These are phyloP conservation scores for Cyberlindnera xishuangbannaensis DNA, from an alignment of 805 yeast species.

Conservation along the genomic window DNA sequence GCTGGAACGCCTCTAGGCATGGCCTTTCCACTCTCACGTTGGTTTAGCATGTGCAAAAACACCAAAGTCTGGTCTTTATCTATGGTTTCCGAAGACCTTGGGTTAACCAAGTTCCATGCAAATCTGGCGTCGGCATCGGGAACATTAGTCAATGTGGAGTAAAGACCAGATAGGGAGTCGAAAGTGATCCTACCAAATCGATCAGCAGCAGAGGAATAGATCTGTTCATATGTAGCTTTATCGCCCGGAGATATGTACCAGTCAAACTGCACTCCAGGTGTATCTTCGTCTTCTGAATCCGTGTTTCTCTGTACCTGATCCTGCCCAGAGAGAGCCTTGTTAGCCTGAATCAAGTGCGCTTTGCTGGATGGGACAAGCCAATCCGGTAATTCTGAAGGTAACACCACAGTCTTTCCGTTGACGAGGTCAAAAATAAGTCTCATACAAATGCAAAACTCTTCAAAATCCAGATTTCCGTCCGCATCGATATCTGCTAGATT, in stretches of 20 bases:
- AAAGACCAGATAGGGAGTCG: constrained; percentile 63
- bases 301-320: constrained; percentile 30
- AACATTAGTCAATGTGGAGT: constrained; percentile 59
- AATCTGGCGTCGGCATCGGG: constrained; percentile 81
- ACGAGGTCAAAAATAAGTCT: constrained; percentile 87
- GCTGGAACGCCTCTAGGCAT: constrained; percentile 96
- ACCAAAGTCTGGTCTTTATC: constrained; percentile 92
- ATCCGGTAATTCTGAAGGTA: constrained; percentile 75
- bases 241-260: constrained; percentile 97
- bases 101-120: constrained; percentile 95
- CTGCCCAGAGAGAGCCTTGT: constrained; percentile 42
- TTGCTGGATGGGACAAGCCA: constrained; percentile 94
- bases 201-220: constrained; percentile 72
- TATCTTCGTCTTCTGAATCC: constrained; percentile 52
- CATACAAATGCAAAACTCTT: constrained; percentile 98
- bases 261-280: constrained; percentile 47
- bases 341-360: constrained; percentile 79
- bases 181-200: constrained; percentile 74
- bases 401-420: constrained; percentile 54
- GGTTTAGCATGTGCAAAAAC: constrained; percentile 85
- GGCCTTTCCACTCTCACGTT: constrained; percentile 75
- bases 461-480: constrained; percentile 90
- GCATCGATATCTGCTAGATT: constrained; percentile 87
- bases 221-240: constrained; percentile 66
- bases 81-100: constrained; percentile 78